A percentile compares a stretch with the other conserved stretches of the same genome.
These are phyloP conservation scores for Pseudogymnoascus sp. DNA, from an alignment of 2,329 filamentous ascomycete species.

Conservation along the genomic window DNA sequence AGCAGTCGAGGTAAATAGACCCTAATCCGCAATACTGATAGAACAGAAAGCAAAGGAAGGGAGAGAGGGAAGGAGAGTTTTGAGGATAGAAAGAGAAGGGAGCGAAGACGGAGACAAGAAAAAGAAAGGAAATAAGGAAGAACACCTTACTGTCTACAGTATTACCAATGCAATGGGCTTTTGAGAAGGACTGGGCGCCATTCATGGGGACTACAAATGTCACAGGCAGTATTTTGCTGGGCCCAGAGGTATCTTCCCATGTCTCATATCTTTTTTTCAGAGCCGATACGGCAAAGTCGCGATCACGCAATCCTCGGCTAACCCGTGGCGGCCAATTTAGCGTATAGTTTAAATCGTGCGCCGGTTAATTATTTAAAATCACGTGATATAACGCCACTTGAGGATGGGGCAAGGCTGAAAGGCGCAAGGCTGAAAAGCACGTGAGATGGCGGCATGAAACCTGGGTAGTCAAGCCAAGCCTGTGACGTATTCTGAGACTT, in stretches of 20 bases:
- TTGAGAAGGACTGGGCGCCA: background rate
- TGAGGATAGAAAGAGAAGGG: conserved; percentile 9
- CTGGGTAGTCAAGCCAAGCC: background rate
- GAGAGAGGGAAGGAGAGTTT: conserved; percentile 1
- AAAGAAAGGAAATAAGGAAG: conserved; percentile 17
- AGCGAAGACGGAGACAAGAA: conserved; percentile 17
- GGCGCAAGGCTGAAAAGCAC: background rate
- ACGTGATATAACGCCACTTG: background rate
- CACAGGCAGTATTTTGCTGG: conserved; percentile 10
- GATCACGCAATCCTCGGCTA: conserved; percentile 9
- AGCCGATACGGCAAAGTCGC: conserved; percentile 14
- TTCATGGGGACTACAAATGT: conserved; percentile 9
- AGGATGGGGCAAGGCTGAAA: background rate
- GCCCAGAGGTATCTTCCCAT: conserved; percentile 4
- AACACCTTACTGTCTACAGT: conserved; percentile 8
- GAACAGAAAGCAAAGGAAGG: conserved; percentile 1
- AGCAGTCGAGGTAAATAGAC: background rate
- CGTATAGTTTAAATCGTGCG: conserved; percentile 1
- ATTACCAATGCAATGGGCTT: background rate
- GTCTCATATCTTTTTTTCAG: conserved; percentile 16
- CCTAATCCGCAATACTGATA: conserved; percentile 2
- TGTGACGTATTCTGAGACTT: background rate
- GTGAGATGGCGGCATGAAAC: background rate
- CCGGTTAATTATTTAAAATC: background rate
- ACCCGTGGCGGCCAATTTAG: background rate